A percentile compares a stretch with the other conserved stretches of the same genome.
phyloP scores from a whole-genome alignment of 2,329 filamentous ascomycete genomes.

The Epichloe sibirici region DNA sequence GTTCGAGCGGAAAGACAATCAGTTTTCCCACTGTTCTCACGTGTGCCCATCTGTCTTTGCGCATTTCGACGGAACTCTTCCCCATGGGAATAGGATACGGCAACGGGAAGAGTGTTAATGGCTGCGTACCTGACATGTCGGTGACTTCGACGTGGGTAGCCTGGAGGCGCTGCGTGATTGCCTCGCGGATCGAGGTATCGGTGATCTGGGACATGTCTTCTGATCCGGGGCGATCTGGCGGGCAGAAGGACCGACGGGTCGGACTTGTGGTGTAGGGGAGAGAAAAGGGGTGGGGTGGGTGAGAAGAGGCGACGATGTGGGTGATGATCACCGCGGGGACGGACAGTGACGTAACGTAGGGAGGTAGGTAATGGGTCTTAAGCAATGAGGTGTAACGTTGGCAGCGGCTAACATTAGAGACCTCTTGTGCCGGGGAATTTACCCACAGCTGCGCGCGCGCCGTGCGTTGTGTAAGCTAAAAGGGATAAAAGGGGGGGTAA shows the following conservation, averaged over 20 bases:
- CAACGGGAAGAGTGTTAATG: neutral
- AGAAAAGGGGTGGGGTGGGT: neutral
- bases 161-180: constrained; percentile 56
- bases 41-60: neutral
- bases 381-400: too few species aligned
- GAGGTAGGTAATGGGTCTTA: too few species aligned
- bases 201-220: constrained; percentile 41
- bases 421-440: too few species aligned
- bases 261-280: neutral
- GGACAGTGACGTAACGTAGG: too few species aligned
- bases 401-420: too few species aligned
- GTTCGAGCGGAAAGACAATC: neutral
- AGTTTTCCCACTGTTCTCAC: neutral
- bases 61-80: neutral
- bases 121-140: constrained; percentile 71
- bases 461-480: too few species aligned
- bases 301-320: neutral
- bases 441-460: too few species aligned
- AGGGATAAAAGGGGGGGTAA: too few species aligned
- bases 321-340: too few species aligned
- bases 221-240: neutral
- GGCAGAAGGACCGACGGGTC: too few species aligned
- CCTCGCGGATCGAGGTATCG: constrained; percentile 55
- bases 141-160: constrained; percentile 77
- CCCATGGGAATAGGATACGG: neutral